phyloP scores from a whole-genome alignment of 148 eudicot genomes.

The Rhododendron mucronatum region DNA sequence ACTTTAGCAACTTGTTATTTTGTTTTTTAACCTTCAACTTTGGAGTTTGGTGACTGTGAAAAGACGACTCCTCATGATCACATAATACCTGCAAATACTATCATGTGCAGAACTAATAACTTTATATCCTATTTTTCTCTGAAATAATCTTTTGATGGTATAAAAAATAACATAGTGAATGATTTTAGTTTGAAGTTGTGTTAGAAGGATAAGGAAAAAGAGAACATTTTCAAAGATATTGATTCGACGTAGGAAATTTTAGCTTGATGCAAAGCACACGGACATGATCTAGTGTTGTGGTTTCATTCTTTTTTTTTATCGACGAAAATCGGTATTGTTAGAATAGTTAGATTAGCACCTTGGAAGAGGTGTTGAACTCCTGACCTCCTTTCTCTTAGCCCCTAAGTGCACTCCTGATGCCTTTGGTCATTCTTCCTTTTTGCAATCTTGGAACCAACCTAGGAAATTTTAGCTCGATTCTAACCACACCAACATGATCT shows the following conservation, averaged over 20 bases:
- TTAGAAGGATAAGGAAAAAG: background rate
- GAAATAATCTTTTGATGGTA: background rate
- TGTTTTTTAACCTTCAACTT: background rate
- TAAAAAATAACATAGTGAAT: background rate
- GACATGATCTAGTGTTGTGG: background rate
- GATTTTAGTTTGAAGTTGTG: background rate
- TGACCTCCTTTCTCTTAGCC: too few species aligned
- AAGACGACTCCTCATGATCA: background rate
- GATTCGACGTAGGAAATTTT: background rate
- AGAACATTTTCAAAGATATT: background rate
- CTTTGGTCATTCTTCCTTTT: background rate
- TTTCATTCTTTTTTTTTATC: background rate
- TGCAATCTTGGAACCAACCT: background rate
- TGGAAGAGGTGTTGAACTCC: background rate
- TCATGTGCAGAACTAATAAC: background rate
- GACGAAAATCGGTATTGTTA: too few species aligned
- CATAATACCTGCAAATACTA: background rate
- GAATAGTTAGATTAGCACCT: background rate
- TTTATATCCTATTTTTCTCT: background rate
- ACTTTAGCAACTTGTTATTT: background rate
- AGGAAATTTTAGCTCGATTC: background rate
- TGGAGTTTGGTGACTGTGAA: background rate
- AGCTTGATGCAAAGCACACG: background rate
- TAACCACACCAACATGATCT: background rate
- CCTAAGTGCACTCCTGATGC: background rate